Conservation (phyloP, 371 early-diverging fungal species). For the Mortierella sp. region DNA sequence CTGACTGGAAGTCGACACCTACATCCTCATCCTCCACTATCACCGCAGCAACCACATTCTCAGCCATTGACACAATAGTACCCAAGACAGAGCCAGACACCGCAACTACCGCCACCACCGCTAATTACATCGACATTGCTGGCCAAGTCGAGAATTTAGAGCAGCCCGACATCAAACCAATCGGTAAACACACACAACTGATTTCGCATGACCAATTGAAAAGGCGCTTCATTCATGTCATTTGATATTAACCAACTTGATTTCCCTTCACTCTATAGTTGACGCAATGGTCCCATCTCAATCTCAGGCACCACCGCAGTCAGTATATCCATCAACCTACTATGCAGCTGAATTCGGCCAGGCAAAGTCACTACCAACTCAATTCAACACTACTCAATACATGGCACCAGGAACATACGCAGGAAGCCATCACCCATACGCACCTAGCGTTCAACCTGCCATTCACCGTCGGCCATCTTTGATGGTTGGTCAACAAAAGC, state of each 20-base stretch:
- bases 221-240: not conserved
- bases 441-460: not conserved
- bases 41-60: not conserved
- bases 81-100: constrained; percentile 6
- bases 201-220: not conserved
- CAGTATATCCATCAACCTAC: constrained; percentile 8
- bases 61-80: not conserved
- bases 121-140: constrained; percentile 8
- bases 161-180: not conserved
- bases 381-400: constrained; percentile 8
- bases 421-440: constrained; percentile 14
- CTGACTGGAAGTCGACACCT: constrained; percentile 20
- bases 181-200: not conserved
- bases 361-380: constrained; percentile 9
- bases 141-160: constrained; percentile 14
- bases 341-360: constrained; percentile 15
- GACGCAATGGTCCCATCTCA: constrained; percentile 34
- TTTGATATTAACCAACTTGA: not conserved
- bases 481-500: constrained; percentile 11
- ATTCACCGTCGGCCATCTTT: constrained; percentile 15
- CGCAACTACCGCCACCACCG: not conserved
- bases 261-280: not conserved
- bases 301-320: constrained; percentile 9
- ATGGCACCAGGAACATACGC: constrained; percentile 18
- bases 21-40: constrained; percentile 22